Evolutionary conservation across 2,329 filamentous ascomycete genomes (phyloP).

Genomic region (Byssothecium circinans): DNA sequence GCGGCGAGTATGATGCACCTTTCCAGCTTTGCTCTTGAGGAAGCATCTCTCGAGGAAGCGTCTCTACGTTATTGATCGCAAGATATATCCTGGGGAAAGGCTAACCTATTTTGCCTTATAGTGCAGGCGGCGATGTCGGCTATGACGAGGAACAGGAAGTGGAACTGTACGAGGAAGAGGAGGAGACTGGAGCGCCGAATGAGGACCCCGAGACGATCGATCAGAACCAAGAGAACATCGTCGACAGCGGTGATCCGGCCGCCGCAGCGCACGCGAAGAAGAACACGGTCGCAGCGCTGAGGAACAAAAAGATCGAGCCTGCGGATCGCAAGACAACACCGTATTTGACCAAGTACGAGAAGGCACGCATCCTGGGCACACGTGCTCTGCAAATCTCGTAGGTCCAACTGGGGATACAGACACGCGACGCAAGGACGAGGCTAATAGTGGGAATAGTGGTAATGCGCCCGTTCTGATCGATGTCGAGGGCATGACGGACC

Average conservation of each 20-base stretch:
- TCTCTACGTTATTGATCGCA: conserved; percentile 11
- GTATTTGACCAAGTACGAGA: conserved; percentile 99
- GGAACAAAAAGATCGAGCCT: conserved; percentile 85
- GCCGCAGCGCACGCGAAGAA: conserved; percentile 50
- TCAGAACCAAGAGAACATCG: conserved; percentile 43
- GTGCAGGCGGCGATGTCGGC: conserved; percentile 42
- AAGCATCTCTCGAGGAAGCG: not conserved
- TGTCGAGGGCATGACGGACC: conserved; percentile 95
- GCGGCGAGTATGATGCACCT: conserved; percentile 32
- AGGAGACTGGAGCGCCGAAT: conserved; percentile 36
- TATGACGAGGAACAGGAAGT: conserved; percentile 65
- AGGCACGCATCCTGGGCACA: conserved; percentile 88
- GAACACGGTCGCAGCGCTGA: conserved; percentile 60
- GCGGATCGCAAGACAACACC: conserved; percentile 89
- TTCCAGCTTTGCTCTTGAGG: not conserved
- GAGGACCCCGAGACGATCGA: conserved; percentile 40
- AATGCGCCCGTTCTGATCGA: conserved; percentile 97
- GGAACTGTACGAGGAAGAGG: conserved; percentile 65
- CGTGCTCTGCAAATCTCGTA: conserved; percentile 94
- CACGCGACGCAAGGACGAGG: not conserved
- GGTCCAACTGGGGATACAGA: conserved; percentile 25
- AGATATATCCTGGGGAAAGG: not conserved
- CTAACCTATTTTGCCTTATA: conserved; percentile 17
- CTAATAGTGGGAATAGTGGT: conserved; percentile 64
- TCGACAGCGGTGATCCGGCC: conserved; percentile 55